Base-by-base conservation (phyloP, 2,329 filamentous ascomycete species). In the Colletotrichum destructivum region DNA sequence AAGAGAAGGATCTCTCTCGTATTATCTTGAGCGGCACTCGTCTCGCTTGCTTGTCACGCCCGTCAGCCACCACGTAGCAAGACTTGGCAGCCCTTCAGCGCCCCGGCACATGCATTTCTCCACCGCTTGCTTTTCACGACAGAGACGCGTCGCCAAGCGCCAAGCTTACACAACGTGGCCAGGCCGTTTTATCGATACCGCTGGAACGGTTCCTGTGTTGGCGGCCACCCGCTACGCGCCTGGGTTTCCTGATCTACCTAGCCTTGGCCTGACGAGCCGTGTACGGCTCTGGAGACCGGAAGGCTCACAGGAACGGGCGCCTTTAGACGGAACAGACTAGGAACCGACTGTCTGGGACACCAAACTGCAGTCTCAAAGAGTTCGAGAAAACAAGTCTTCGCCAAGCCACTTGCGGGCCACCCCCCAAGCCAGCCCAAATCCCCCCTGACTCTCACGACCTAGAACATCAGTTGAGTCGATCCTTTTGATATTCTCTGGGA, bases 51-150 rank as follows among this genome's bases (percentile, higher is more conserved):
- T 42, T 31, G 46, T 63, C 23, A 23, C 26, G 42, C 13, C 38
- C 46, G n/a, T 26, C 51, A 57, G 44, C 61, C 61, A 59, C 60
- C 18, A 23, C 26, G 44, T 23, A 35, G 44, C 49, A 55, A 57
- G 56, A 40, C 44, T 66, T 44, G 63, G 26, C 63, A 13, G n/a
- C 12, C 46, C 26, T 6, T 49, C 44, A 15, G 44, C 59, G 44
- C 57, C 31, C 15, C 15, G n/a, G 26, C 52, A 13, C 8, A 55
- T 7, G 16, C 11, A n/a, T 21, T 11, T 31, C 18, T 56, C n/a
- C 35, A 13, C 54, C 16, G 16, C 15, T 35, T 38, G 52, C 31
- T 38, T 55, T 21, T 12, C 51, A 31, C 26, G 8, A 54, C 23
- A n/a, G 26, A 4, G 52, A 40, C 18, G 52, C 31, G 35, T 21